Conservation (phyloP, 2,329 filamentous ascomycete genomes). For the Clarireedia paspali region DNA sequence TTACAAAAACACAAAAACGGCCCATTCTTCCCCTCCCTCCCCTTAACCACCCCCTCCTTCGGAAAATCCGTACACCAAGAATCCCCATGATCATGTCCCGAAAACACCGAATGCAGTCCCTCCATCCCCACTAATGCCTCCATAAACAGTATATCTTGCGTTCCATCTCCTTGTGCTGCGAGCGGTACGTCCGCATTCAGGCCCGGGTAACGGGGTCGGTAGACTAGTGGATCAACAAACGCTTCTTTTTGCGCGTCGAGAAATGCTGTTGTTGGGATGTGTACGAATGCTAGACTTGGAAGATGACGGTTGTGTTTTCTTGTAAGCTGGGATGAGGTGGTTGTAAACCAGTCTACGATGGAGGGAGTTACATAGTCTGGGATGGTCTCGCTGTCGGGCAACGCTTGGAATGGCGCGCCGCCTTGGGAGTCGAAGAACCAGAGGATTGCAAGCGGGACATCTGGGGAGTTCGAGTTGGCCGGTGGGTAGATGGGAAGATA, state of each 20-base stretch:
- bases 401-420: constrained; percentile 40
- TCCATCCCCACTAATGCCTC: constrained; percentile 45
- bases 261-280: constrained; percentile 42
- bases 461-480: background rate
- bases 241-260: constrained; percentile 32
- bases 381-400: constrained; percentile 21
- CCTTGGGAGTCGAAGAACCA: constrained; percentile 69
- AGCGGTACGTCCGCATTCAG: constrained; percentile 37
- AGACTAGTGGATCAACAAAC: constrained; percentile 9
- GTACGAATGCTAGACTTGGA: constrained; percentile 46
- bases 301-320: constrained; percentile 30
- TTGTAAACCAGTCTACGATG: constrained; percentile 38
- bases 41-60: constrained; percentile 30
- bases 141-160: constrained; percentile 55
- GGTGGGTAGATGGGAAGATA: constrained; percentile 42
- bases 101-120: constrained; percentile 51
- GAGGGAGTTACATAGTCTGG: constrained; percentile 39
- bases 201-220: constrained; percentile 36
- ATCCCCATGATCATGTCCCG: constrained; percentile 59
- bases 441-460: constrained; percentile 41
- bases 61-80: constrained; percentile 49
- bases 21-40: constrained; percentile 27
- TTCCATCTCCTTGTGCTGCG: constrained; percentile 23
- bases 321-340: constrained; percentile 27
- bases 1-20: constrained; percentile 52